Percentiles rank a stretch among this genome's conserved stretches.
phyloP scores from a whole-genome alignment of 495 filamentous ascomycete species.

The Poronia punctata region DNA sequence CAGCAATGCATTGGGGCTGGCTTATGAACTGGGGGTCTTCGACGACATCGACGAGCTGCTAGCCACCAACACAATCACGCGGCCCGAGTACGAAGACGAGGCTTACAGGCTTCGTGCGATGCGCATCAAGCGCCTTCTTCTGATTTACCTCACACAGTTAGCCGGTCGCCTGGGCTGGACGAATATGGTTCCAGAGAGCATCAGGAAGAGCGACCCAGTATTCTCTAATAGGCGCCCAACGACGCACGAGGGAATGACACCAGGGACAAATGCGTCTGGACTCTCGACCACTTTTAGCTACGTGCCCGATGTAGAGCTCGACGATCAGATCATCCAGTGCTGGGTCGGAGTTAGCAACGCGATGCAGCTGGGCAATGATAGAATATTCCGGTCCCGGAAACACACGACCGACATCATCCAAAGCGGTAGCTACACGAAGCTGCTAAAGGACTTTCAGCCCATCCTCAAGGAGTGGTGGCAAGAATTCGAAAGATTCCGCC shows the following conservation, averaged over 20 bases:
- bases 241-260: conserved; percentile 46
- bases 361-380: conserved; percentile 80
- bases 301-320: conserved; percentile 51
- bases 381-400: conserved; percentile 73
- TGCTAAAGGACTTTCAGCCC: conserved; percentile 75
- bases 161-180: conserved; percentile 89
- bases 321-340: conserved; percentile 77
- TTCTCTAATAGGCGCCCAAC: conserved; percentile 36
- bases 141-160: conserved; percentile 86
- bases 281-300: conserved; percentile 48
- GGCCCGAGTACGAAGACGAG: conserved; percentile 59
- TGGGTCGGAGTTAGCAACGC: conserved; percentile 88
- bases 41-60: conserved; percentile 66
- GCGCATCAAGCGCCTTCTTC: conserved; percentile 74
- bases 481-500: conserved; percentile 60
- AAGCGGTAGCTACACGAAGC: conserved; percentile 68
- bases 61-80: conserved; percentile 43
- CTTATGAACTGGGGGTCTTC: conserved; percentile 92
- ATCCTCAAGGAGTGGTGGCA: conserved; percentile 67
- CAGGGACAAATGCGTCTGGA: conserved; percentile 45
- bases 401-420: conserved; percentile 82
- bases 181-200: conserved; percentile 75
- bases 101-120: conserved; percentile 69
- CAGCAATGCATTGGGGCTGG: conserved; percentile 79
- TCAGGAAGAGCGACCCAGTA: conserved; percentile 43